phyloP scores from a whole-genome alignment of 2,329 filamentous ascomycete genomes.

The Sclerotinia spermophila region DNA sequence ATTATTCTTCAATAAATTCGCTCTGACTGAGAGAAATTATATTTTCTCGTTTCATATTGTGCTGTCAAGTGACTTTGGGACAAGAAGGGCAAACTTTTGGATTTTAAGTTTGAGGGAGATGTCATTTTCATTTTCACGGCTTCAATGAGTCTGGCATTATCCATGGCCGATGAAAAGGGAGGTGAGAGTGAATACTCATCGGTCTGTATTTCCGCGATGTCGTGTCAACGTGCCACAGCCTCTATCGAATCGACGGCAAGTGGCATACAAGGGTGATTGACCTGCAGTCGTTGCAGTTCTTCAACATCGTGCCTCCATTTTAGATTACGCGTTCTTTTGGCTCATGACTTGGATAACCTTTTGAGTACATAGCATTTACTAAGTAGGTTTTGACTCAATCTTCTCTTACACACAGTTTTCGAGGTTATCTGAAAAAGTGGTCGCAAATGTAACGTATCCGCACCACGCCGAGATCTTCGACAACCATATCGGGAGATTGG shows the following conservation, averaged over 20 bases:
- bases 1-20: not conserved
- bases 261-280: not conserved
- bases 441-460: constrained; percentile 5
- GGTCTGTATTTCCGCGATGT: not conserved
- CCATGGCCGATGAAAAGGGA: not conserved
- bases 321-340: not conserved
- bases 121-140: not conserved
- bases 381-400: not conserved
- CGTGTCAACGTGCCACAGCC: constrained; percentile 11
- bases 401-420: not conserved
- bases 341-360: not conserved
- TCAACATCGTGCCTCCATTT: not conserved
- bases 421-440: not conserved
- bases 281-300: not conserved
- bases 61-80: not conserved
- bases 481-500: not conserved
- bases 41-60: not conserved
- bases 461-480: not conserved
- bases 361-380: not conserved
- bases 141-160: not conserved
- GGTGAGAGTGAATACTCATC: not conserved
- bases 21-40: not conserved
- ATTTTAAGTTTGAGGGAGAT: not conserved
- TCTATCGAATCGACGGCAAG: constrained; percentile 18
- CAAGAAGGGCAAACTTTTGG: not conserved